Conservation (phyloP, 148 eudicot species). For the Cornus controversa region DNA sequence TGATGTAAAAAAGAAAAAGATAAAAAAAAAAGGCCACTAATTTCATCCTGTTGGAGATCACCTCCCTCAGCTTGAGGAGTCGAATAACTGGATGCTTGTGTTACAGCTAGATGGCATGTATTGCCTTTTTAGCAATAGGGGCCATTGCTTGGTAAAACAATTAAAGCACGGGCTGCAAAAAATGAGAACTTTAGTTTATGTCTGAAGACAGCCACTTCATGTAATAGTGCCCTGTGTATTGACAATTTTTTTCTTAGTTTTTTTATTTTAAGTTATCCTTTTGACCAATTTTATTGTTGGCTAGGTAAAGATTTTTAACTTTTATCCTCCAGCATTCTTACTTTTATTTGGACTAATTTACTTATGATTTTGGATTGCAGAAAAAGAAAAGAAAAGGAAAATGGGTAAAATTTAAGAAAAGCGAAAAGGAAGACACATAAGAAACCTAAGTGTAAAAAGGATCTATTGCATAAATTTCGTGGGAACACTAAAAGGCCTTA, state of each 20-base stretch:
- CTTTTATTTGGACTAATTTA: background rate
- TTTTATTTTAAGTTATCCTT: too few relatives aligned
- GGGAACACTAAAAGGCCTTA: background rate
- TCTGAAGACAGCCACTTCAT: background rate
- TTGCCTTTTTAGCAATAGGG: too few relatives aligned
- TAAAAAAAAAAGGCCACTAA: background rate
- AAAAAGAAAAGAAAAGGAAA: background rate
- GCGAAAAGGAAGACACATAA: background rate
- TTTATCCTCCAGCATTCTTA: background rate
- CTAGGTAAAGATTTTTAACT: background rate
- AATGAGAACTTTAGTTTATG: background rate
- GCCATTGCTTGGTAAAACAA: too few relatives aligned
- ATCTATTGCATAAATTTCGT: background rate
- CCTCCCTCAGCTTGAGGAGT: background rate
- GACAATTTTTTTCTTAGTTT: background rate
- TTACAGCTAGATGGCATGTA: background rate
- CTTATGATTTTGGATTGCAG: background rate
- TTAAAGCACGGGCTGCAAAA: background rate
- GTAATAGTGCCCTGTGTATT: background rate
- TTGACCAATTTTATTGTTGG: background rate
- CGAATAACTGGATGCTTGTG: background rate
- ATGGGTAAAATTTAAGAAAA: background rate
- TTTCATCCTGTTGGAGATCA: background rate
- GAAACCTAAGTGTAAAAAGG: background rate
- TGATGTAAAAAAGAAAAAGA: too few relatives aligned